phyloP scores from a whole-genome alignment of 805 yeast genomes.

The Candida nitratophila region DNA sequence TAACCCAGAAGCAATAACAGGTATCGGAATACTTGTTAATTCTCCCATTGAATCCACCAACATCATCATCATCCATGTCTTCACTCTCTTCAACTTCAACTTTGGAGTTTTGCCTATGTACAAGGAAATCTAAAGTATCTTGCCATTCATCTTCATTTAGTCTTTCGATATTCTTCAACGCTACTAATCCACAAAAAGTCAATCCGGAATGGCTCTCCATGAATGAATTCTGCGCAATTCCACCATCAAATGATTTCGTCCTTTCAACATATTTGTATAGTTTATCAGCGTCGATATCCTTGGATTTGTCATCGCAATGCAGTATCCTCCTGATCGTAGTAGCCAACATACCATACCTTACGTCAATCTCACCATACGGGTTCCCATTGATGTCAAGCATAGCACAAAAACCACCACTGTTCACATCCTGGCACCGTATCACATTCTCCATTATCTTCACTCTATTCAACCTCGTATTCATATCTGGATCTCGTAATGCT shows the following conservation, averaged over 20 bases:
- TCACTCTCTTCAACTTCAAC: constrained; percentile 22
- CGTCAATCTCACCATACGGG: constrained; percentile 58
- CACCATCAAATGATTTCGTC: constrained; percentile 53
- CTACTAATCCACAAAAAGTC: constrained; percentile 75
- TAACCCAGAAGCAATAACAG: constrained; percentile 82
- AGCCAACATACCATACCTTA: constrained; percentile 72
- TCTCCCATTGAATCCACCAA: constrained; percentile 83
- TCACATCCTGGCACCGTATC: constrained; percentile 50
- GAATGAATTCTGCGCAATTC: constrained; percentile 44
- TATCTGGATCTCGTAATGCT: constrained; percentile 39
- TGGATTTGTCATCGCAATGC: constrained; percentile 10
- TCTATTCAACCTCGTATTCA: constrained; percentile 29
- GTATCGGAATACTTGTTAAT: constrained; percentile 81
- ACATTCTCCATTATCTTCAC: constrained; percentile 47
- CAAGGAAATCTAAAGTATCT: constrained; percentile 50
- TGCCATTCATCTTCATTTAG: constrained; percentile 18
- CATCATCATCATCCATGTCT: constrained; percentile 38
- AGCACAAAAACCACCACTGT: constrained; percentile 53
- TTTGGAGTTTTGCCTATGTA: constrained; percentile 50
- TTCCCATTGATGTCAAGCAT: constrained; percentile 24
- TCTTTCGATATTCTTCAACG: constrained; percentile 37
- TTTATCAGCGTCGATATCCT: constrained; percentile 35
- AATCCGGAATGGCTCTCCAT: constrained; percentile 81
- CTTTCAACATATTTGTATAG: constrained; percentile 32
- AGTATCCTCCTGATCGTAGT: constrained; percentile 50